A percentile compares a stretch with the other conserved stretches of the same genome.
Conservation (phyloP, 2,329 filamentous ascomycete genomes). For the Fusarium pseudonygamai region DNA sequence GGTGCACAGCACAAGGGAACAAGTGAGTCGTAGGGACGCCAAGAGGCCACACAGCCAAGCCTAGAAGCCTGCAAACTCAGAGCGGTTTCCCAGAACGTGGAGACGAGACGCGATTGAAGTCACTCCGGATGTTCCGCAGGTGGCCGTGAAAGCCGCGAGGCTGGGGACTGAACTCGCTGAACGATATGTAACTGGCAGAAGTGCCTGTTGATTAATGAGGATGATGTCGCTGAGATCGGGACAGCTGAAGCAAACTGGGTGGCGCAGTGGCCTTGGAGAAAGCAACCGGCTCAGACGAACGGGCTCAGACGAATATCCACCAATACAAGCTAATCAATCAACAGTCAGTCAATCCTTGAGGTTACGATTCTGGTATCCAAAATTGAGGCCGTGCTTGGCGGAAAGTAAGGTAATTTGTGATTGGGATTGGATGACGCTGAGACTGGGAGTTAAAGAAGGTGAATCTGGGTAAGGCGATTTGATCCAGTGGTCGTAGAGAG, state of each 20-base stretch:
- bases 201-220: constrained; percentile 1
- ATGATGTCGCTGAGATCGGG: background rate
- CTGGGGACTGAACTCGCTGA: background rate
- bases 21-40: background rate
- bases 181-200: background rate
- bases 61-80: background rate
- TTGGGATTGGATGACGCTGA: background rate
- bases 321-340: background rate
- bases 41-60: background rate
- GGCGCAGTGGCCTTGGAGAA: constrained; percentile 8
- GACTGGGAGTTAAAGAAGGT: constrained; percentile 7
- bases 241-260: constrained; percentile 1
- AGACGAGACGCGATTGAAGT: constrained; percentile 12
- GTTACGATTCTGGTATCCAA: constrained; percentile 8
- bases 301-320: constrained; percentile 7
- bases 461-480: constrained; percentile 6
- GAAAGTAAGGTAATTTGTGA: background rate
- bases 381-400: constrained; percentile 3
- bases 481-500: constrained; percentile 24
- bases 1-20: background rate
- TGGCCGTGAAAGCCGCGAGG: constrained; percentile 12
- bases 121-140: constrained; percentile 30
- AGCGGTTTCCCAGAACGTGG: background rate
- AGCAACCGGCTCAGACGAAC: constrained; percentile 7
- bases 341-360: constrained; percentile 1